Percentiles rank a stretch among this genome's conserved stretches.
phyloP scores from a whole-genome alignment of 2,329 filamentous ascomycete genomes.

The Claviceps sorghi region DNA sequence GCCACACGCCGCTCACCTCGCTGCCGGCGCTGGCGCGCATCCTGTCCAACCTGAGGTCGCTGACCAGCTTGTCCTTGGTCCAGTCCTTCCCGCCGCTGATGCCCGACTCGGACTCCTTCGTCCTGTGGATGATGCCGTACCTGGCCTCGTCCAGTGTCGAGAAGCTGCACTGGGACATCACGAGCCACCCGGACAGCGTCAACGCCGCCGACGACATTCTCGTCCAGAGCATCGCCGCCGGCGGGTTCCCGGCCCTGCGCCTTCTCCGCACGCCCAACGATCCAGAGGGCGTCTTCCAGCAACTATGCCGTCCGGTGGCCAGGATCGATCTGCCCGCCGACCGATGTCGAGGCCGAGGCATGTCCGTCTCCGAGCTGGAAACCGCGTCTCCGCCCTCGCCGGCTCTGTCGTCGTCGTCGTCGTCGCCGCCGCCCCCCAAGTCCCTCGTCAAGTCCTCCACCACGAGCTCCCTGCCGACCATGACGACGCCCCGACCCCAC shows the following conservation, averaged over 20 bases:
- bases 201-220: slow-evolving; percentile 46
- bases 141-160: slow-evolving; percentile 39
- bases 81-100: slow-evolving; percentile 41
- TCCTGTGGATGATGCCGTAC: slow-evolving; percentile 49
- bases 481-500: slow-evolving; percentile 15
- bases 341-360: slow-evolving; percentile 23
- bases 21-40: slow-evolving; percentile 44
- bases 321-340: slow-evolving; percentile 37
- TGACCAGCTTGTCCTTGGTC: slow-evolving; percentile 38
- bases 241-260: slow-evolving; percentile 48
- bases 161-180: slow-evolving; percentile 51
- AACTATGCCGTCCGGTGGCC: slow-evolving; percentile 48
- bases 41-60: slow-evolving; percentile 36
- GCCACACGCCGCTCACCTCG: slow-evolving; percentile 41
- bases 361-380: slow-evolving; percentile 6
- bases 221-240: slow-evolving; percentile 44
- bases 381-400: slow-evolving; percentile 9
- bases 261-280: slow-evolving; percentile 52
- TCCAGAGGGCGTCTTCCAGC: slow-evolving; percentile 53
- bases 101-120: slow-evolving; percentile 35
- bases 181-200: slow-evolving; percentile 26
- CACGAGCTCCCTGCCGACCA: slow-evolving; percentile 16
- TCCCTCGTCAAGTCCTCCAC: slow-evolving; percentile 22
- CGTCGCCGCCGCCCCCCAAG: slow-evolving; percentile 10
- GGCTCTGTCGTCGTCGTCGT: not conserved